These are phyloP conservation scores for Litchi chinensis DNA, from an alignment of 345 rosid genomes.

Conservation along the genomic window DNA sequence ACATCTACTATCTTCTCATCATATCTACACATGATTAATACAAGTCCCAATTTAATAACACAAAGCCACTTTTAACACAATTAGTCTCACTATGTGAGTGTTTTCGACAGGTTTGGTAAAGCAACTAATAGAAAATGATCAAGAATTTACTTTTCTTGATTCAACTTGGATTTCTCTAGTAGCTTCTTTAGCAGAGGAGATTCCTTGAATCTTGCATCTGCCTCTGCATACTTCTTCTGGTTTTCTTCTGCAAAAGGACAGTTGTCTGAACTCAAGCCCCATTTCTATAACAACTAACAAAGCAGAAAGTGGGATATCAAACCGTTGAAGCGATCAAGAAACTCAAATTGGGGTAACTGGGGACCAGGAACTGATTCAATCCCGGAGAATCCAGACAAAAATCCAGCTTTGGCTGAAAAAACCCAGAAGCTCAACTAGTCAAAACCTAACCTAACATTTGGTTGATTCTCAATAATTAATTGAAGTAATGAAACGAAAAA, in stretches of 20 bases:
- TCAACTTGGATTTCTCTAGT: conserved; percentile 70
- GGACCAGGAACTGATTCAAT: conserved; percentile 96
- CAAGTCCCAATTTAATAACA: too few relatives aligned
- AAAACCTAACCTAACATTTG: not conserved
- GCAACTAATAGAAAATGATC: not conserved
- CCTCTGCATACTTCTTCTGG: conserved; percentile 88
- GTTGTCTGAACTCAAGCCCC: not conserved
- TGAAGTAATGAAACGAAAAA: not conserved
- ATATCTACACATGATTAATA: not conserved
- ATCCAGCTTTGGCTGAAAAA: conserved; percentile 75
- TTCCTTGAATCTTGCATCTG: conserved; percentile 75
- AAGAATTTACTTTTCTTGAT: conserved; percentile 72
- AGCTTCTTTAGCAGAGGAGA: conserved; percentile 85
- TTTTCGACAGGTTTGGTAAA: not conserved
- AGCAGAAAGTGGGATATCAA: not conserved
- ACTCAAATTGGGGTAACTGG: conserved; percentile 73
- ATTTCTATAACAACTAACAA: not conserved
- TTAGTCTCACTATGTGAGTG: not conserved
- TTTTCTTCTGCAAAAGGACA: conserved; percentile 64
- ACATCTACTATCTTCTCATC: not conserved
- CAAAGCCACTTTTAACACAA: not conserved
- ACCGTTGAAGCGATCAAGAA: conserved; percentile 80
- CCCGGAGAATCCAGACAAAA: conserved; percentile 80
- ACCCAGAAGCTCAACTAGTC: conserved; percentile 3
- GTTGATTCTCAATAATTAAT: not conserved